These are phyloP conservation scores for Pichia rugopelliculosa DNA, from an alignment of 805 yeast species.

Conservation along the genomic window DNA sequence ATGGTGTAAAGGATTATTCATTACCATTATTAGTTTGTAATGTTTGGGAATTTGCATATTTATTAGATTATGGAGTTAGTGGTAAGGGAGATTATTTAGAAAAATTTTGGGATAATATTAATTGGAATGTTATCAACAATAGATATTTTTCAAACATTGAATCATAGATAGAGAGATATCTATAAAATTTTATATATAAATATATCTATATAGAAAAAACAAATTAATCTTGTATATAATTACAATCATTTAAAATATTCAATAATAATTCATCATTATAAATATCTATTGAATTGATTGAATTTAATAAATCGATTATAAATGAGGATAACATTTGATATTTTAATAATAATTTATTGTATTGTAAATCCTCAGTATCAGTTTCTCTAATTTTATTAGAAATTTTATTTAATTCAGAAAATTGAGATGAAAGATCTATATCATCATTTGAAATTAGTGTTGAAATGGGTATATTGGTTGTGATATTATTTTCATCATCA, in stretches of 20 bases:
- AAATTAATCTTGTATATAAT: slow-evolving; percentile 9
- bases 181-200: background rate
- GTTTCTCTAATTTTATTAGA: too few relatives aligned
- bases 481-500: too few relatives aligned
- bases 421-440: background rate
- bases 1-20: slow-evolving; percentile 47
- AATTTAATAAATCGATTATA: slow-evolving; percentile 27
- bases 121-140: slow-evolving; percentile 72
- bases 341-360: too few relatives aligned
- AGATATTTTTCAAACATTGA: slow-evolving; percentile 25
- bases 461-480: background rate
- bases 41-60: slow-evolving; percentile 86
- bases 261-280: slow-evolving; percentile 22
- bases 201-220: background rate
- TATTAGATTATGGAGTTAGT: slow-evolving; percentile 73
- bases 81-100: slow-evolving; percentile 71
- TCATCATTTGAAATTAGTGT: slow-evolving; percentile 2
- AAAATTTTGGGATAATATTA: slow-evolving; percentile 67
- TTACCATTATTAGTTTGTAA: slow-evolving; percentile 73
- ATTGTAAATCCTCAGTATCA: too few relatives aligned
- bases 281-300: slow-evolving; percentile 29
- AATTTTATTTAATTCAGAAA: too few relatives aligned
- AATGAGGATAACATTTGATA: slow-evolving; percentile 23
- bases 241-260: slow-evolving; percentile 26
- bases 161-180: background rate